Evolutionary conservation across 306 rosid genomes (phyloP), one percentile per base, ranked within the genome.

Genomic region (Fragaria iinumae): DNA sequence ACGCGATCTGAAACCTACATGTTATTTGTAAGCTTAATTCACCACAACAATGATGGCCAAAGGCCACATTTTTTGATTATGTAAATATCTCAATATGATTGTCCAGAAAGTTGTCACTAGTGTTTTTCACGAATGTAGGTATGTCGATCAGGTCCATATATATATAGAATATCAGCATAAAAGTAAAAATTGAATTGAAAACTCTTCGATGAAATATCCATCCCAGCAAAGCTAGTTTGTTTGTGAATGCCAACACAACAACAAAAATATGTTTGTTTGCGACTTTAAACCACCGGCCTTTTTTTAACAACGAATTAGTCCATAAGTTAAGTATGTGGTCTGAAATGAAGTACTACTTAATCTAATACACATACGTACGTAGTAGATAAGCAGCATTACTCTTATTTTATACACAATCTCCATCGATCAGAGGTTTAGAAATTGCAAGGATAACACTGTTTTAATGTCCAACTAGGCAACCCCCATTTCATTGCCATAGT

Each of bases 381-480:
- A 57, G 64, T 57, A 57, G 64, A 27, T n/a, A 57, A 3, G 2
- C 64, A 57, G 64, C 34, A 57, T 57, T 23, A 23, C 64, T 57
- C 34, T 21, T 57, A 21, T 3, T 23, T 57, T 57, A 57, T 57
- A 21, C 64, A 57, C 1, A 57, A 57, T 57, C 64, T 23, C 32
- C 32, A 27, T 27, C 25, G 25, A 27, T 27, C 34, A 57, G 12
- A 41, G 34, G 64, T 57, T 23, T 57, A 10, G 34, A 23, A 57
- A 57, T 20, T 21, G 64, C 64, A 10, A 57, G 64, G 34, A 23
- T 10, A 23, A 57, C 16, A 57, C 32, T 56, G 75, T 50, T 32
- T 49, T 63, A 49, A 72, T 79, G 82, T 79, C 77, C 78, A 53
- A 39, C 82, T 72, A 64, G 18, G 63, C 72, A 50, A 18, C 64